Percentiles rank a stretch among this genome's conserved stretches.
Conservation (phyloP, 176 grass and related monocot genomes). For the Cenchrus fungigraminus region DNA sequence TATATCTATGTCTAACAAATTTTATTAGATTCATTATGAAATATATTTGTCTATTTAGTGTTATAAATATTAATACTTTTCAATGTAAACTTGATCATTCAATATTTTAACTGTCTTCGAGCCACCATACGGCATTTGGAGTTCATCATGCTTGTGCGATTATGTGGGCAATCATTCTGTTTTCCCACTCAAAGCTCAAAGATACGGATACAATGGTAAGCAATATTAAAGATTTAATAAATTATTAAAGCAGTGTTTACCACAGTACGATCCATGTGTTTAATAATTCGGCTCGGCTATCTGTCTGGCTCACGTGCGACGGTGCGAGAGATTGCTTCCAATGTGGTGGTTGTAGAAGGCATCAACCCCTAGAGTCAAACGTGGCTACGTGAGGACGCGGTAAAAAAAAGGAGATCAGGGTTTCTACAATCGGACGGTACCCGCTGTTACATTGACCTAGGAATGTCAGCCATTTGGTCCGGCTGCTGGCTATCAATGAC, state of each 20-base stretch:
- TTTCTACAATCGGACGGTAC: slow-evolving; percentile 20
- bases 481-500: not conserved
- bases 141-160: not conserved
- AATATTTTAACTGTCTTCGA: too few species aligned
- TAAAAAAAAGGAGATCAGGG: not conserved
- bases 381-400: not conserved
- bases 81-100: too few species aligned
- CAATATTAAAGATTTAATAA: not conserved
- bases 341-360: slow-evolving; percentile 1
- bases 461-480: slow-evolving; percentile 5
- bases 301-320: not conserved
- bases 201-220: not conserved
- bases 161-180: not conserved
- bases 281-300: not conserved
- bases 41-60: too few species aligned
- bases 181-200: slow-evolving; percentile 27
- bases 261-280: not conserved
- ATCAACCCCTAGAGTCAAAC: slow-evolving; percentile 33
- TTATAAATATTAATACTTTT: too few species aligned
- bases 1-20: too few species aligned
- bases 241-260: not conserved
- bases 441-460: slow-evolving; percentile 27
- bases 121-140: too few species aligned
- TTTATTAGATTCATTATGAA: too few species aligned
- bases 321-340: not conserved